These are phyloP conservation scores for Stenocarpella maydis DNA, from an alignment of 2,329 filamentous ascomycete genomes.

Conservation along the genomic window DNA sequence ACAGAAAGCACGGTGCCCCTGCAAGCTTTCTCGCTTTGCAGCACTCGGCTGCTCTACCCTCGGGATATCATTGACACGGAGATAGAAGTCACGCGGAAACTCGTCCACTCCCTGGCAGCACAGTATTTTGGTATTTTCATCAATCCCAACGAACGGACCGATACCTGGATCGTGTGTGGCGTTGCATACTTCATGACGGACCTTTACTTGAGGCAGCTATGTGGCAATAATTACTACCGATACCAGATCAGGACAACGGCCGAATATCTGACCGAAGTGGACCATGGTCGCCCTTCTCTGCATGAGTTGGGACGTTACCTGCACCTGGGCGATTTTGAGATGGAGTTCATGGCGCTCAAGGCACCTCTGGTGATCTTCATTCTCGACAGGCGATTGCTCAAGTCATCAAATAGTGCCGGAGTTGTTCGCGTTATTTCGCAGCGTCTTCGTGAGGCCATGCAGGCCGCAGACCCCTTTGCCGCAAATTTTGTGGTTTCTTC, in stretches of 20 bases:
- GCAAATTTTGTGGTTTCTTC: slow-evolving; percentile 65
- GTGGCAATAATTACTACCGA: slow-evolving; percentile 93
- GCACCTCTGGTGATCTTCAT: slow-evolving; percentile 92
- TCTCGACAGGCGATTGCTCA: slow-evolving; percentile 87
- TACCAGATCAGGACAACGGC: slow-evolving; percentile 88
- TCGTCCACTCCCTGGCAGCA: slow-evolving; percentile 85
- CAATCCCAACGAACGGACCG: slow-evolving; percentile 79
- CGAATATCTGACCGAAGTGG: slow-evolving; percentile 82
- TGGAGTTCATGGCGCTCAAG: slow-evolving; percentile 91
- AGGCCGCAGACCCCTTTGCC: slow-evolving; percentile 46
- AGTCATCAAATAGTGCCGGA: slow-evolving; percentile 84
- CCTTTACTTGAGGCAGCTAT: slow-evolving; percentile 87
- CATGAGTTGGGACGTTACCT: slow-evolving; percentile 80
- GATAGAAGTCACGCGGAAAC: slow-evolving; percentile 78
- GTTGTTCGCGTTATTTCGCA: slow-evolving; percentile 86
- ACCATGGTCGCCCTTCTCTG: slow-evolving; percentile 83
- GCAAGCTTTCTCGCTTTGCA: slow-evolving; percentile 87
- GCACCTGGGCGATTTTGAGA: slow-evolving; percentile 82
- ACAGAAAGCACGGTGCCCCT: slow-evolving; percentile 77
- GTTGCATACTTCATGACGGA: slow-evolving; percentile 96
- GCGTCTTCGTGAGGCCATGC: slow-evolving; percentile 86
- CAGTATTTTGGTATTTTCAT: slow-evolving; percentile 97
- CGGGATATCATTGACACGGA: slow-evolving; percentile 86
- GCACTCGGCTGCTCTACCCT: slow-evolving; percentile 83
- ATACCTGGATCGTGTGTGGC: slow-evolving; percentile 90